phyloP scores from a whole-genome alignment of 495 filamentous ascomycete genomes.

The Xylaria palmicola region DNA sequence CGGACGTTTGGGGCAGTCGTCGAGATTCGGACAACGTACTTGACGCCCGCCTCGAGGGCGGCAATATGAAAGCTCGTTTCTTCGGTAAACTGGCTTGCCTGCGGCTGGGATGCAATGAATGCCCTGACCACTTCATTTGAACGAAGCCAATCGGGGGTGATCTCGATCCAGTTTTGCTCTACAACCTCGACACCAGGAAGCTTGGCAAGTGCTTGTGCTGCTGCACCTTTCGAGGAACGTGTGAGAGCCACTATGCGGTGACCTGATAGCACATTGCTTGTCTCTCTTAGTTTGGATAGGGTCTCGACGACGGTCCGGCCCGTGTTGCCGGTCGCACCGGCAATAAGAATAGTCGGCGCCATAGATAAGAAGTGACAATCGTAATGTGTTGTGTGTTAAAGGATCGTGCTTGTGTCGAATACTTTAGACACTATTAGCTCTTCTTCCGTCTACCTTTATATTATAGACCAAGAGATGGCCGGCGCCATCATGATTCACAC shows the following conservation, averaged over 20 bases:
- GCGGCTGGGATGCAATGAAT: conserved; percentile 45
- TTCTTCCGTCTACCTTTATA: too few species aligned
- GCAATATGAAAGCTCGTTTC: conserved; percentile 40
- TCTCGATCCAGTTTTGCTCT: conserved; percentile 45
- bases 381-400: too few species aligned
- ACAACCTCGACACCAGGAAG: conserved; percentile 40
- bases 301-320: conserved; percentile 35
- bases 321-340: conserved; percentile 43
- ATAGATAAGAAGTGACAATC: conserved; percentile 1
- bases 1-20: conserved; percentile 44
- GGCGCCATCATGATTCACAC: not conserved
- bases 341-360: conserved; percentile 31
- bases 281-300: conserved; percentile 33
- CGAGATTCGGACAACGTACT: conserved; percentile 51
- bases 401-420: too few species aligned
- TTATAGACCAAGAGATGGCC: not conserved
- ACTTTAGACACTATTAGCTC: too few species aligned
- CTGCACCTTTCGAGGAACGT: conserved; percentile 31
- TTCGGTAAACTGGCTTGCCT: conserved; percentile 43
- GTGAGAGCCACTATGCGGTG: conserved; percentile 44
- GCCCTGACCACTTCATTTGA: conserved; percentile 39
- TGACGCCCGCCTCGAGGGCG: conserved; percentile 42
- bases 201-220: conserved; percentile 36
- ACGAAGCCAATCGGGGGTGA: conserved; percentile 44
- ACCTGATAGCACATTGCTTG: conserved; percentile 26